Percentiles rank a stretch among this genome's conserved stretches.
Evolutionary conservation across 2,329 filamentous ascomycete genomes (phyloP).

Genomic region (Gnomoniopsis sp.): DNA sequence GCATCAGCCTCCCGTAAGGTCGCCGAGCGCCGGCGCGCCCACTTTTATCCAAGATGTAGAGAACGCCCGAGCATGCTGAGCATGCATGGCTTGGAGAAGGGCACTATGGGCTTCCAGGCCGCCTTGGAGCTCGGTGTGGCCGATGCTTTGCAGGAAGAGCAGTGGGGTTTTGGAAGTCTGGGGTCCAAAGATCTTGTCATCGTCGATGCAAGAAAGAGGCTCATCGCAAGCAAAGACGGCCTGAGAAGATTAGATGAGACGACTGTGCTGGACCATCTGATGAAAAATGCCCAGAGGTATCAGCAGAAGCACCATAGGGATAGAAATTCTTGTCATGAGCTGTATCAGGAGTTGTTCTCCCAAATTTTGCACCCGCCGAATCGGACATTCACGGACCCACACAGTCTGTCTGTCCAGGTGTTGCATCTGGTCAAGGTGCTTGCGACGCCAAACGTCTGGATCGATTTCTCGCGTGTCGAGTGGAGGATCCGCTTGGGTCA

Average conservation of each 20-base stretch:
- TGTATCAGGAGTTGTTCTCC: constrained; percentile 61
- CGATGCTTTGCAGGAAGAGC: constrained; percentile 61
- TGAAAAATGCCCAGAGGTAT: constrained; percentile 54
- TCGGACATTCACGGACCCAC: constrained; percentile 52
- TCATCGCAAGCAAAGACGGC: constrained; percentile 50
- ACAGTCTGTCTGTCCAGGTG: constrained; percentile 67
- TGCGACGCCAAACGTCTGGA: constrained; percentile 64
- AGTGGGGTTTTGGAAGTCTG: constrained; percentile 56
- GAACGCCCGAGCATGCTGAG: constrained; percentile 70
- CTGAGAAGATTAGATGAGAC: constrained; percentile 56
- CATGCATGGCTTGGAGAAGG: constrained; percentile 68
- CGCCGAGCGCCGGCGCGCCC: constrained; percentile 45
- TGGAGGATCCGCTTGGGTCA: constrained; percentile 73
- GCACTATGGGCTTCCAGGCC: constrained; percentile 66
- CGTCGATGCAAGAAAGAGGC: constrained; percentile 54
- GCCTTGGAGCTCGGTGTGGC: constrained; percentile 64
- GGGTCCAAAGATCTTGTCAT: constrained; percentile 53
- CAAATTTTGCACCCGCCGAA: constrained; percentile 56
- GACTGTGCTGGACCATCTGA: constrained; percentile 56
- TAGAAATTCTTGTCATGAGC: constrained; percentile 48
- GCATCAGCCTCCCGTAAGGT: constrained; percentile 37
- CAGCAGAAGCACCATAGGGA: constrained; percentile 48
- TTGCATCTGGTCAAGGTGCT: constrained; percentile 64
- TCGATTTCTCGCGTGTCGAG: constrained; percentile 71
- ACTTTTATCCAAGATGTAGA: constrained; percentile 56